Evolutionary conservation across 495 filamentous ascomycete species (phyloP), one percentile per base, ranked within the genome.

Genomic region (Aspergillus nidulans): DNA sequence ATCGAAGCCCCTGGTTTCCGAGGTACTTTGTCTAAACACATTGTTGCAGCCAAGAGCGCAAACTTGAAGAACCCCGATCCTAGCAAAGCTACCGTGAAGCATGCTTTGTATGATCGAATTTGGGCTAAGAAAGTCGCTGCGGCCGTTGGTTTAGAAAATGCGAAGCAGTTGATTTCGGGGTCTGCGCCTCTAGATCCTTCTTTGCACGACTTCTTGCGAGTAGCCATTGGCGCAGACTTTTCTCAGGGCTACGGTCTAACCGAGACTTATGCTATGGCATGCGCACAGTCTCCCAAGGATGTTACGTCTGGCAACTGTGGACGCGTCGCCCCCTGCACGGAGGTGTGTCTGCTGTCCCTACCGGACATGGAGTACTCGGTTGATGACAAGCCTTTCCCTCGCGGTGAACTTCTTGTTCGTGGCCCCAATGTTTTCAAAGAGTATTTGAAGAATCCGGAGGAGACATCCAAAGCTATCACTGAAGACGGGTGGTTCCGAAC

Each of bases 401-500:
- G 94, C 19, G 94, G 94, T 53, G 94, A 98, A 74, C 77, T 98
- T 38, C 76, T 97, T 19, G 70, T 97, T 54, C 84, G 92, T 47
- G 90, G 92, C 4, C 79, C 83, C 44, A 83, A 82, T 44, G 70
- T 91, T 47, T 97, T 97, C 78, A 66, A 69, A 32, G 88, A 88
- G 63, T 98, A 98, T 73, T 92, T 85, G 76, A 89, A 87, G 71
- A 92, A 95, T 68, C 79, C 85, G 7, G 90, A 85, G 43, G 90
- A 96, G 74, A 97, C 94, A 9, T 72, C 75, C 52, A 92, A 92
- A 70, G 82, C 86, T 8, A 76, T 97, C 39, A 85, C 90, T 16
- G 76, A 85, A 44, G 95, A 97, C 61, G 94, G 94, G 54, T 98
- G 94, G 94, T 97, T 98, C 80, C 85, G 86, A 61, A 97, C 94